phyloP scores from a whole-genome alignment of 2,329 filamentous ascomycete species.

The Penicillium janthinellum region DNA sequence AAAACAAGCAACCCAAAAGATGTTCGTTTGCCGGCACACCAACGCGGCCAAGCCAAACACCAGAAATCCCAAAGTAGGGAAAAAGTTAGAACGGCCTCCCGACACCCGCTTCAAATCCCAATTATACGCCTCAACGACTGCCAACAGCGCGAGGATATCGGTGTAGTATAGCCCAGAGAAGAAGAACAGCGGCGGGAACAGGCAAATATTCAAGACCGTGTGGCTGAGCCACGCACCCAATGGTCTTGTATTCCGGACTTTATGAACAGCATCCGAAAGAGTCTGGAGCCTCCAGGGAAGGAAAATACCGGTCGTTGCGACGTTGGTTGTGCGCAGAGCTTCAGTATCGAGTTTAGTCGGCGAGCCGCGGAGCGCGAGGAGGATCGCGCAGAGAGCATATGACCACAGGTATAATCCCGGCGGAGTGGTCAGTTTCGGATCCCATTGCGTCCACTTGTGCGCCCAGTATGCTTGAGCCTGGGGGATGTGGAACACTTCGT shows the following conservation, averaged over 20 bases:
- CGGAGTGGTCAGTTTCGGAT: constrained; percentile 96
- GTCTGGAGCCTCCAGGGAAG: constrained; percentile 57
- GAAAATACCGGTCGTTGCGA: constrained; percentile 36
- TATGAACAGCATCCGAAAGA: constrained; percentile 52
- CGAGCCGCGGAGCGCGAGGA: constrained; percentile 28
- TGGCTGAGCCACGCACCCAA: constrained; percentile 40
- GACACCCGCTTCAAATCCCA: constrained; percentile 45
- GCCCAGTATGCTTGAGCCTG: constrained; percentile 87
- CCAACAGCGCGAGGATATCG: constrained; percentile 77
- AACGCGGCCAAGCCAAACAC: constrained; percentile 67
- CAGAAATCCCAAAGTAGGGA: constrained; percentile 46
- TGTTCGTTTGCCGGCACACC: constrained; percentile 87
- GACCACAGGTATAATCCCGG: constrained; percentile 71
- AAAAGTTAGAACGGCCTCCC: constrained; percentile 21
- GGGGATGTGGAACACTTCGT: constrained; percentile 67
- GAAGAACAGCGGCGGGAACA: constrained; percentile 93
- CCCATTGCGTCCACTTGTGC: constrained; percentile 76
- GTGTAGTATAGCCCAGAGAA: constrained; percentile 96
- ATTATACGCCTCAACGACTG: constrained; percentile 71
- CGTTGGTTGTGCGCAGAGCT: constrained; percentile 43
- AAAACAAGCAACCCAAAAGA: constrained; percentile 79
- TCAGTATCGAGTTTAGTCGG: constrained; percentile 37
- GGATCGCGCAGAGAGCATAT: constrained; percentile 48
- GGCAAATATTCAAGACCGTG: constrained; percentile 70
- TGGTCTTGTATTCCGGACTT: constrained; percentile 32